Conservation (phyloP, 495 filamentous ascomycete species). For the Daldinia grandis region DNA sequence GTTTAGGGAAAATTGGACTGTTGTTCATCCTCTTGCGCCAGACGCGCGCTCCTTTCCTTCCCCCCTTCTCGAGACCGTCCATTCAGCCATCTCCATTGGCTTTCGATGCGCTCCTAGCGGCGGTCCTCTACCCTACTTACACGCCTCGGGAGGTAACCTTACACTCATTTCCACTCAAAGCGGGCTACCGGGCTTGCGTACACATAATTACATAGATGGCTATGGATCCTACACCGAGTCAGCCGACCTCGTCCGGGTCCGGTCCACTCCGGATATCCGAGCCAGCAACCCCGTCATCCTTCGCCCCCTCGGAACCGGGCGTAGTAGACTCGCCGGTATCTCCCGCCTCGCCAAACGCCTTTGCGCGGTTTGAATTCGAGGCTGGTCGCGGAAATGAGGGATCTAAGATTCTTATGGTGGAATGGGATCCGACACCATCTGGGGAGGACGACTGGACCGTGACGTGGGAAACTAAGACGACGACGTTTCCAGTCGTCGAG, state of each 20-base stretch:
- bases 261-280: constrained; percentile 35
- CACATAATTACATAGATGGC: constrained; percentile 13
- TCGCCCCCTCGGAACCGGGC: constrained; percentile 15
- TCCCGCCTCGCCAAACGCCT: constrained; percentile 49
- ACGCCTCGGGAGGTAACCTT: constrained; percentile 23
- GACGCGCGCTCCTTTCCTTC: constrained; percentile 32
- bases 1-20: constrained; percentile 28
- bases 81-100: constrained; percentile 34
- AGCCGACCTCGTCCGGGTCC: constrained; percentile 26
- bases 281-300: constrained; percentile 6
- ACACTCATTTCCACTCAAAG: constrained; percentile 7
- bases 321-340: constrained; percentile 54
- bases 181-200: constrained; percentile 2
- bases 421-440: constrained; percentile 73
- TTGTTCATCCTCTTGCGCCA: constrained; percentile 29
- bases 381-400: constrained; percentile 78
- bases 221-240: constrained; percentile 31
- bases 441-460: constrained; percentile 70
- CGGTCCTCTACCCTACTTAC: constrained; percentile 8
- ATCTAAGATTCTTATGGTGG: constrained; percentile 85
- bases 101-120: constrained; percentile 35
- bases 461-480: constrained; percentile 76
- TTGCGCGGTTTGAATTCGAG: constrained; percentile 88
- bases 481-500: constrained; percentile 71
- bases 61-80: constrained; percentile 13